These are phyloP conservation scores for Chlamydomonas sp. DNA, from an alignment of 139 green algal species.

Conservation along the genomic window DNA sequence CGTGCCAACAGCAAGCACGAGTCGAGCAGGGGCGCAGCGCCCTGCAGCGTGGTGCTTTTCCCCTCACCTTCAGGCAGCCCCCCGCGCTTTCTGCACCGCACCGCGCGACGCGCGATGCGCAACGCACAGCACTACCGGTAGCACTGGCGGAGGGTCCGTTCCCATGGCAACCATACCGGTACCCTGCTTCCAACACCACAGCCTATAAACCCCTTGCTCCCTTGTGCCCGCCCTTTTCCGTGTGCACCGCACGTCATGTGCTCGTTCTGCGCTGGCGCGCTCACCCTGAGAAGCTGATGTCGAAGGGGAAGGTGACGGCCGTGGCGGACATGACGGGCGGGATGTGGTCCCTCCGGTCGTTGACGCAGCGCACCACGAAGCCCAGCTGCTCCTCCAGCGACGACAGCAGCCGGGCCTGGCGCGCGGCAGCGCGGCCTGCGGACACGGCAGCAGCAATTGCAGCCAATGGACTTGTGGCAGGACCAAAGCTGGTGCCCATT, in stretches of 20 bases:
- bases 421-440: neutral
- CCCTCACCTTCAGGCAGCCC: too few species aligned
- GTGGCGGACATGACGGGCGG: constrained; percentile 82
- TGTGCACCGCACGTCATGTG: neutral
- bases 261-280: neutral
- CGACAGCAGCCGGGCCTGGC: constrained; percentile 63
- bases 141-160: too few species aligned
- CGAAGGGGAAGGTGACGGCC: constrained; percentile 89
- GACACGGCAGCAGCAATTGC: neutral
- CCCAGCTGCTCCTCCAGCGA: constrained; percentile 24
- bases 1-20: neutral
- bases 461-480: too few species aligned
- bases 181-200: too few species aligned
- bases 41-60: too few species aligned
- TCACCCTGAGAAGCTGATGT: constrained; percentile 66
- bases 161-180: too few species aligned
- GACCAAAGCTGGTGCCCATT: too few species aligned
- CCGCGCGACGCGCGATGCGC: too few species aligned
- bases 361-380: constrained; percentile 69
- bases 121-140: too few species aligned
- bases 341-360: constrained; percentile 91
- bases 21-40: too few species aligned
- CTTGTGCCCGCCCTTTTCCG: neutral
- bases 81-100: too few species aligned
- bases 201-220: too few species aligned